Evolutionary conservation across 1,139 yeast species (phyloP), one percentile per base, ranked within the genome.

Genomic region (Hyphopichia fennica): DNA sequence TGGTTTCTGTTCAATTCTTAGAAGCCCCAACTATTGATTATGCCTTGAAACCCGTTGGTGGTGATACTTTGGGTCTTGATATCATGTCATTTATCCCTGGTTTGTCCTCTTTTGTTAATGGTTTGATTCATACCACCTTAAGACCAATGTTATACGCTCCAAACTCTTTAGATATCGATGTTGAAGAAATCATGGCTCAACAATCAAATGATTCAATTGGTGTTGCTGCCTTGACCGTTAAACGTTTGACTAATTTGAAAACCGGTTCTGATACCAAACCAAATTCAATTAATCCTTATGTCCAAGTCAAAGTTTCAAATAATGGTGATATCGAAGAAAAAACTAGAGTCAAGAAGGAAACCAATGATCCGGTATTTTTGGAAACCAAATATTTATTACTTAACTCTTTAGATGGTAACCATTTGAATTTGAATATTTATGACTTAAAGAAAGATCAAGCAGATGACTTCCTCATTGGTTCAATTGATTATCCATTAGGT

Each of bases 91-190:
- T 85, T 51, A 77, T 87, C 49, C 95, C 95, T 4, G 93, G 93
- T 46, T 77, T 87, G 56, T 76, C 88, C 29, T 70, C 81, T n/a
- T 81, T 85, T 56, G 90, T 87, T 42, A 84, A 82, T 49, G 74
- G 79, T 36, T 73, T 84, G 59, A 81, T 86, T 56, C 86, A 85
- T 60, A 67, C 87, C 34, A 82, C 70, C 51, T 81, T 82, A 57
- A 83, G 87, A 43, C 93, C 95, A 40, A 75, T 84, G 82, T 64
- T 86, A 49, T 85, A 86, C 60, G 89, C 90, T n/a, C 95, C 95
- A 51, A 86, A 86, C 60, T 82, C 87, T 41, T 65, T 84, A 41
- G 93, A 85, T 57, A 66, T 87, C 46, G 83, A 85, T 54, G 85
- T 86, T 35, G 89, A 82, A 57, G 90, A 83, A 46, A 62, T 85